phyloP scores from a whole-genome alignment of 2,329 filamentous ascomycete genomes.

The Aspergillus piperis region DNA sequence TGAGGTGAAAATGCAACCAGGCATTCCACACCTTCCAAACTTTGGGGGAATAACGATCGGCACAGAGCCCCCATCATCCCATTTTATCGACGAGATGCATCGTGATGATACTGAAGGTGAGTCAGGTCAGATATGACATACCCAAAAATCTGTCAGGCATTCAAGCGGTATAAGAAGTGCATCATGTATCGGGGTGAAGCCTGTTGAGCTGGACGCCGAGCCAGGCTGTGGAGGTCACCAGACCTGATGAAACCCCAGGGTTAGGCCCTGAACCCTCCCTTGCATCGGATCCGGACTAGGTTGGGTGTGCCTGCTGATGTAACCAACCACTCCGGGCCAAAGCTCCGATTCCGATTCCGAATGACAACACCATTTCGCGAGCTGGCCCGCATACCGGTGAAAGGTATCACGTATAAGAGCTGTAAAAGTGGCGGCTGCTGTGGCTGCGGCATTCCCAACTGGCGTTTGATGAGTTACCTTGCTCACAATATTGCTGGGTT shows the following conservation, averaged over 20 bases:
- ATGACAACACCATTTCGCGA: not conserved
- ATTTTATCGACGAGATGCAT: constrained; percentile 13
- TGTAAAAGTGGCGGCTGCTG: not conserved
- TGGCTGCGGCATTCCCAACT: not conserved
- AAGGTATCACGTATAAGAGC: not conserved
- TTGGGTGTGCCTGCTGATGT: constrained; percentile 20
- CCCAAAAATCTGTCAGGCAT: constrained; percentile 25
- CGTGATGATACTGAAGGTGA: constrained; percentile 17
- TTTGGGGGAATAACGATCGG: not conserved
- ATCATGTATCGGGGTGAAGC: constrained; percentile 12
- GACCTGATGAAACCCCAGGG: constrained; percentile 27
- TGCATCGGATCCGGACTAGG: constrained; percentile 28
- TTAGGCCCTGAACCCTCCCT: constrained; percentile 33
- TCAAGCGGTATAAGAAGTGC: constrained; percentile 17
- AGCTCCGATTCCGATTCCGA: not conserved
- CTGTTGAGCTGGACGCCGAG: constrained; percentile 13
- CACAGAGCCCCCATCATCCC: not conserved
- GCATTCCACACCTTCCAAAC: constrained; percentile 2
- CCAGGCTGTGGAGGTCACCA: constrained; percentile 23
- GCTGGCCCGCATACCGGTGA: not conserved
- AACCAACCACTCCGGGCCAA: constrained; percentile 8
- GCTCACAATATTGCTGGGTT: not conserved
- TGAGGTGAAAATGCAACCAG: not conserved
- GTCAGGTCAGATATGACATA: constrained; percentile 26
- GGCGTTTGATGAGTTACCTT: not conserved